phyloP scores from a whole-genome alignment of 164 flowering plant genomes.

The Pachysandra terminalis region DNA sequence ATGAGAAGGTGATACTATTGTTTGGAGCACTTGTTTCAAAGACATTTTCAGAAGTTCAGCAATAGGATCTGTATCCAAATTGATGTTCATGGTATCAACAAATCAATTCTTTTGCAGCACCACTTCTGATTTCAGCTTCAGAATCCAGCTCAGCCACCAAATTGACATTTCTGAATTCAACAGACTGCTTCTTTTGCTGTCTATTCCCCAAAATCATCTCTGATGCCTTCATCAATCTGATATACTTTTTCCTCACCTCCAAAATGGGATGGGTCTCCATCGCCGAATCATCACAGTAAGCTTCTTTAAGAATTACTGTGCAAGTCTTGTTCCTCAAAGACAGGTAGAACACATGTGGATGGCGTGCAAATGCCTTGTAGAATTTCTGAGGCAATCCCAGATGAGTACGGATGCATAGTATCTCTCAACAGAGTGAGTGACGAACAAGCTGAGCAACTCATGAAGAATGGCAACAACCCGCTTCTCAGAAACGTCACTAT shows the following conservation, averaged over 20 bases:
- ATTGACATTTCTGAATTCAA: constrained; percentile 3
- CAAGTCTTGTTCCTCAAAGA: constrained; percentile 75
- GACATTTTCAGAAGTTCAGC: too few relatives aligned
- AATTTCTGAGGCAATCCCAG: constrained; percentile 83
- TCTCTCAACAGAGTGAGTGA: constrained; percentile 69
- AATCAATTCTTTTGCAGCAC: background rate
- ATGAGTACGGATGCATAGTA: constrained; percentile 56
- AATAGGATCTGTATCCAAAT: too few relatives aligned
- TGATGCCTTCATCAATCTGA: constrained; percentile 54
- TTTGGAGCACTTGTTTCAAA: too few relatives aligned
- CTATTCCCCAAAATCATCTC: constrained; percentile 37
- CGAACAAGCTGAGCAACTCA: constrained; percentile 77
- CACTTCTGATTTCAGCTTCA: background rate
- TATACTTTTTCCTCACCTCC: constrained; percentile 61
- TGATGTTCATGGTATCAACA: too few relatives aligned
- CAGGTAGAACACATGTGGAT: constrained; percentile 74
- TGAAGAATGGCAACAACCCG: constrained; percentile 78
- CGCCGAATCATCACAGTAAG: constrained; percentile 38
- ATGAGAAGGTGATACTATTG: too few relatives aligned
- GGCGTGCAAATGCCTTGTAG: constrained; percentile 71
- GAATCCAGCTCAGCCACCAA: constrained; percentile 21
- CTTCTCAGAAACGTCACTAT: constrained; percentile 70
- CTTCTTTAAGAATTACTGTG: constrained; percentile 79
- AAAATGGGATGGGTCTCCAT: constrained; percentile 66
- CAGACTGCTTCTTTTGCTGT: constrained; percentile 26